Evolutionary conservation across 805 yeast species (phyloP), one percentile per base, ranked within the genome.

Genomic region (Yamadazyma endophytica): DNA sequence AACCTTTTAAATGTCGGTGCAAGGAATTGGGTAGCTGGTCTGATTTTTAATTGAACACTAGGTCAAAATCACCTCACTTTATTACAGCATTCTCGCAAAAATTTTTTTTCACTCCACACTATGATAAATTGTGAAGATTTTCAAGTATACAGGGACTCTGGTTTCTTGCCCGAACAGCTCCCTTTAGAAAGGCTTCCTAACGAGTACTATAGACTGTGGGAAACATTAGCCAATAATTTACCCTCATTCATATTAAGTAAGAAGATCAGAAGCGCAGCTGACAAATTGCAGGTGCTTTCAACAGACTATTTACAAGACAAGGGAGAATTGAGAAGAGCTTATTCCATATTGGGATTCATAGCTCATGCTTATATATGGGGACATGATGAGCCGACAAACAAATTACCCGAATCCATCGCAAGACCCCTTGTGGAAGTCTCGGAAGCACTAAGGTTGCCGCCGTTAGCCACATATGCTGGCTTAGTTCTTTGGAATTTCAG

Each of bases 351-450:
- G 17, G 80, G 90, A 9, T 89, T 88, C 48, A 55, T 90, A 26
- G 73, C 87, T 2, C 96, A 89, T 55, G 95, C 92, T 1, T 89
- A 89, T 51, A 79, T 89, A 15, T 89, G 97, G 97, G 82, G 86
- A 2, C 75, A 75, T 13, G 77, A 75, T 33, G 53, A 56, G 28
- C 82, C 94, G 12, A 55, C 60, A 9, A 79, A 82, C 38, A 63
- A 56, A 24, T 55, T 90, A 11, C 96, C 97, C 1, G 58, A 52
- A 28, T 76, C 74, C 39, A 48, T 89, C 14, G 81, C 96, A 1
- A 57, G 64, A 30, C 97, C 97, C 0, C 70, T 86, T 61, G 42
- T 83, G 2, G 59, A 58, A 27, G 74, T 77, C 0, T 61, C 83
- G 6, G 73, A 75, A 2, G 47, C 63, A 18, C 66, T 90, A 39